Evolutionary conservation across 352 stramenopile genomes (phyloP), one percentile per base, ranked within the genome.

Genomic region (Globisporangium recalcitrans): DNA sequence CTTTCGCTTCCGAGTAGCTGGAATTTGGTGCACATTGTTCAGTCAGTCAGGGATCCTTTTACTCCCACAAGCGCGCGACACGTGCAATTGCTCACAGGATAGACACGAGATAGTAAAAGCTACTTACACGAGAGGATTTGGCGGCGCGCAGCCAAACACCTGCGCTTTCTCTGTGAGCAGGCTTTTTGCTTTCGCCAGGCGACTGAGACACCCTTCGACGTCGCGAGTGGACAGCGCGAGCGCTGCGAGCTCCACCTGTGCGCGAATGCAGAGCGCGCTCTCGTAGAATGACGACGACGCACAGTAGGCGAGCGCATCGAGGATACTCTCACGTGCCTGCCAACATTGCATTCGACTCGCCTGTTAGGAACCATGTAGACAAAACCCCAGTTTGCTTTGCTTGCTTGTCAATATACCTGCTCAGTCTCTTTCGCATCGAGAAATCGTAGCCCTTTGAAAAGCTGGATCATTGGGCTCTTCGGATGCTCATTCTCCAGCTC

Each of bases 221-320:
- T 92, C 82, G 7, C 74, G 75, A 9, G 56, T 48, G 6, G 44
- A 40, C 16, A 90, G 67, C 4, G 77, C 69, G 11, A 88, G 62
- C 6, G 65, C 70, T 13, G 80, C 82, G 44, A 90, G 58, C 29
- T 77, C 75, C 11, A 89, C 55, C 58, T 92, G 82, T 4, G 69
- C 66, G 10, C 77, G 71, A 10, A 92, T 69, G 27, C 80, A 90
- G 22, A 89, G 59, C 27, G 71, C 57, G 22, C 77, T 77, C 51
- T 92, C 82, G 62, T 83, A 77, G 63, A 92, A 89, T 0, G 82
- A 82, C 14, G 82, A 87, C 2, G 80, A 74, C 14, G 80, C 74
- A 49, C 75, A 85, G 31, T 77, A 79, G 9, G 75, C 77, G 21
- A 90, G 69, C 0, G 73, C 82, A 63, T 92, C 80, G 26, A 85